Conservation (phyloP, 1,284 basidiomycete species). For the Heterobasidion annosum region DNA sequence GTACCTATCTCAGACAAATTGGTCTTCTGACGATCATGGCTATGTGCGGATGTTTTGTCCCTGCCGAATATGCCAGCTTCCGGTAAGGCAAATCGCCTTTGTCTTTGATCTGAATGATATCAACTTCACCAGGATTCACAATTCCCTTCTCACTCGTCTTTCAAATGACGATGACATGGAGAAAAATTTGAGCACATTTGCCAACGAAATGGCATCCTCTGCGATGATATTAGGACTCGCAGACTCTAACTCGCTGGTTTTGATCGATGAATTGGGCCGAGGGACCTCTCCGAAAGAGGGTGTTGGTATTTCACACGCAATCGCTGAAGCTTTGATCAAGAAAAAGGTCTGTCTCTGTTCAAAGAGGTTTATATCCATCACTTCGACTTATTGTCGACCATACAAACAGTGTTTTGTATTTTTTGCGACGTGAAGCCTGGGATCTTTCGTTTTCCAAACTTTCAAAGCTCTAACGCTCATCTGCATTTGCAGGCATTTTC, state of each 20-base stretch:
- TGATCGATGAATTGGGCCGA: constrained; percentile 88
- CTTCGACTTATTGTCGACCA: neutral
- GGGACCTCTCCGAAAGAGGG: constrained; percentile 86
- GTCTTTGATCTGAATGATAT: neutral
- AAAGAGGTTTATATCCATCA: neutral
- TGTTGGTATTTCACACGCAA: constrained; percentile 84
- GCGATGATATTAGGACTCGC: constrained; percentile 87
- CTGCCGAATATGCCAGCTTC: constrained; percentile 85
- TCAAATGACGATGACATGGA: constrained; percentile 92
- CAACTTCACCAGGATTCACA: constrained; percentile 50
- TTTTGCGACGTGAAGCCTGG: constrained; percentile 60
- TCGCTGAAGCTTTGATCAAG: constrained; percentile 79
- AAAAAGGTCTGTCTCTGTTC: constrained; percentile 41
- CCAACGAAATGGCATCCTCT: constrained; percentile 84
- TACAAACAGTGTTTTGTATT: constrained; percentile 65
- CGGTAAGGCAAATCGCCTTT: constrained; percentile 28
- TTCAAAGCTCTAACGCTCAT: neutral
- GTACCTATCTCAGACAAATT: constrained; percentile 84
- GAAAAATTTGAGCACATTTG: constrained; percentile 85
- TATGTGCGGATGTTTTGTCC: constrained; percentile 85
- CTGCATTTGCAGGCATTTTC: constrained; percentile 51
- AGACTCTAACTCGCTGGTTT: constrained; percentile 61
- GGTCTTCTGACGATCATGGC: constrained; percentile 82
- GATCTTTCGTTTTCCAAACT: neutral
- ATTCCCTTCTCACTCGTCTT: constrained; percentile 76